A percentile compares a stretch with the other conserved stretches of the same genome.
phyloP scores from a whole-genome alignment of 2,329 filamentous ascomycete species.

The Cryoendolithus antarcticus region DNA sequence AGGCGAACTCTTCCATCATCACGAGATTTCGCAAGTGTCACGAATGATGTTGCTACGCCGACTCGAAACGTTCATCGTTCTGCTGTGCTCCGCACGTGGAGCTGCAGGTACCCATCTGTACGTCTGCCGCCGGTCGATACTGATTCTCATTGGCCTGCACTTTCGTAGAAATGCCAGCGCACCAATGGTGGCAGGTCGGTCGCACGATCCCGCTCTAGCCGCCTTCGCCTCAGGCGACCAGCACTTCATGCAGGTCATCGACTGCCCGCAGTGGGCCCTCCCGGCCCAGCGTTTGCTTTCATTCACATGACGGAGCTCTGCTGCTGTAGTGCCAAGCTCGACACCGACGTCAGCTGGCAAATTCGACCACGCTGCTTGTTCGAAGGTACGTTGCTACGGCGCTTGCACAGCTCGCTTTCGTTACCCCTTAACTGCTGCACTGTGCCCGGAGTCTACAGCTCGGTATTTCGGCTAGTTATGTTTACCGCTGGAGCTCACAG shows the following conservation, averaged over 20 bases:
- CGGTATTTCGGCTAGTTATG: not conserved
- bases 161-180: constrained; percentile 1
- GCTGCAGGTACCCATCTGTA: too few species aligned
- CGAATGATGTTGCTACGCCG: too few species aligned
- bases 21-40: too few species aligned
- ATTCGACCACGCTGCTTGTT: too few species aligned
- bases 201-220: constrained; percentile 1
- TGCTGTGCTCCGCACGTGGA: too few species aligned
- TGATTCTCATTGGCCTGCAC: too few species aligned
- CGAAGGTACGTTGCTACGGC: not conserved
- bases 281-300: constrained; percentile 10
- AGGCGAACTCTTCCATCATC: too few species aligned
- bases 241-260: constrained; percentile 2
- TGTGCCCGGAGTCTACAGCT: not conserved
- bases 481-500: not conserved
- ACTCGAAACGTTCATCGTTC: too few species aligned
- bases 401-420: constrained; percentile 1
- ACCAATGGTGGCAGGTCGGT: constrained; percentile 1
- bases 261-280: constrained; percentile 3
- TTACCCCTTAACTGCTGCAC: too few species aligned
- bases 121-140: too few species aligned
- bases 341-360: constrained; percentile 17
- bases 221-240: constrained; percentile 4
- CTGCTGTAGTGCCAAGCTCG: constrained; percentile 12
- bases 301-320: constrained; percentile 15